phyloP scores from a whole-genome alignment of 768 basidiomycete species.

The Collybiopsis confluens region DNA sequence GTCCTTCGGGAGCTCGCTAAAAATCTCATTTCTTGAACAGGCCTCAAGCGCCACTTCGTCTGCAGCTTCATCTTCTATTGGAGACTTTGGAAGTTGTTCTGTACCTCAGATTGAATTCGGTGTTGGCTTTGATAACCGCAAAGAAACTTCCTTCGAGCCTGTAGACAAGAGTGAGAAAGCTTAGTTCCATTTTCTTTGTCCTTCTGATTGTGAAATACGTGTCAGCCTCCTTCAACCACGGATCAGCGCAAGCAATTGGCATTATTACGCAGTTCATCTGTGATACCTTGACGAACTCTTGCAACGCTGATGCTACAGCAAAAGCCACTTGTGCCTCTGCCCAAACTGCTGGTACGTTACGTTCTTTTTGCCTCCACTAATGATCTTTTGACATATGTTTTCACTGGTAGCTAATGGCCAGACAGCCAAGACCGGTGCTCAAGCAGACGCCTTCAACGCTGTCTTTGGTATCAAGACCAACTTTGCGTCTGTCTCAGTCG shows the following conservation, averaged over 20 bases:
- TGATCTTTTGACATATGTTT: background rate
- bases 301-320: constrained; percentile 51
- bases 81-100: too few relatives aligned
- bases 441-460: constrained; percentile 51
- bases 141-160: constrained; percentile 57
- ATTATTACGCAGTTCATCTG: constrained; percentile 57
- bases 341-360: constrained; percentile 31
- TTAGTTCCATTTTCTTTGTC: too few relatives aligned
- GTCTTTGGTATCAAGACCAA: constrained; percentile 37
- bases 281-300: constrained; percentile 47
- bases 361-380: too few relatives aligned
- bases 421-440: constrained; percentile 40
- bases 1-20: too few relatives aligned
- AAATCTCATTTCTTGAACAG: too few relatives aligned
- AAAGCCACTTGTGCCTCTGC: constrained; percentile 44
- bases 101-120: constrained; percentile 61
- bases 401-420: constrained; percentile 21
- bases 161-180: constrained; percentile 35
- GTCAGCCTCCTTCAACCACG: constrained; percentile 44
- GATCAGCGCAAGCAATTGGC: constrained; percentile 52
- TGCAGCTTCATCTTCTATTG: too few relatives aligned
- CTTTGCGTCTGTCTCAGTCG: constrained; percentile 10
- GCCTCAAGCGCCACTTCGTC: too few relatives aligned
- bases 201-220: too few relatives aligned
- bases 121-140: constrained; percentile 51